Evolutionary conservation across 257 asterid species (phyloP).

Genomic region (Jaltomata sinuosa): DNA sequence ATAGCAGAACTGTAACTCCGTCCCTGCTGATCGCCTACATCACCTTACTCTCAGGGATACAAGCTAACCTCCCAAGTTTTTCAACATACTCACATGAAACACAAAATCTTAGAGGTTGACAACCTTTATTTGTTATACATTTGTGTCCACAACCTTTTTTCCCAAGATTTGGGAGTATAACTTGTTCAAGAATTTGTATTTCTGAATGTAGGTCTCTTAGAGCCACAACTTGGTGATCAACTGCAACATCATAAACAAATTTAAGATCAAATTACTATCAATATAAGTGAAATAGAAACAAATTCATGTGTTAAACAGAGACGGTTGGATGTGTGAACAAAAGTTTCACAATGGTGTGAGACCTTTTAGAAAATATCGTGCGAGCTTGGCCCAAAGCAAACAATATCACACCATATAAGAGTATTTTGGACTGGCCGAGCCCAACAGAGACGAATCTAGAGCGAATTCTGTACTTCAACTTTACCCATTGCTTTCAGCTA

Average conservation of each 20-base stretch:
- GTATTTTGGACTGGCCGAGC: no score
- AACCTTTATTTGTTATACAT: not conserved
- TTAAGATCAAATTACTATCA: not conserved
- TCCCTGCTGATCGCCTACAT: not conserved
- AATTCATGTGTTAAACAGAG: no score
- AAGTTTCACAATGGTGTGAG: no score
- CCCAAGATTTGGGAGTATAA: not conserved
- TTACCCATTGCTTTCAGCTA: no score
- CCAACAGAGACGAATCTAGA: no score
- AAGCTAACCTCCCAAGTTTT: not conserved
- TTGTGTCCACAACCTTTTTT: not conserved
- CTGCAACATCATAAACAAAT: not conserved
- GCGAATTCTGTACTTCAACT: no score
- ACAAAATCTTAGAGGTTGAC: not conserved
- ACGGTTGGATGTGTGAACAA: no score
- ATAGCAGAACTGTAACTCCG: not conserved
- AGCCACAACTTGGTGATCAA: not conserved
- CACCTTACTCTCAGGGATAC: not conserved
- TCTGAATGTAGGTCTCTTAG: not conserved
- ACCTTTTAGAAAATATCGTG: no score
- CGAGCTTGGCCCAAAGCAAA: no score
- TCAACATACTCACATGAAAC: not conserved
- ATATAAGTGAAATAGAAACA: not conserved
- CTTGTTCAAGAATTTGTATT: not conserved
- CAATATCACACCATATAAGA: no score